A percentile compares a stretch with the other conserved stretches of the same genome.
phyloP scores from a whole-genome alignment of 306 rosid species.

The Clitoria ternatea region DNA sequence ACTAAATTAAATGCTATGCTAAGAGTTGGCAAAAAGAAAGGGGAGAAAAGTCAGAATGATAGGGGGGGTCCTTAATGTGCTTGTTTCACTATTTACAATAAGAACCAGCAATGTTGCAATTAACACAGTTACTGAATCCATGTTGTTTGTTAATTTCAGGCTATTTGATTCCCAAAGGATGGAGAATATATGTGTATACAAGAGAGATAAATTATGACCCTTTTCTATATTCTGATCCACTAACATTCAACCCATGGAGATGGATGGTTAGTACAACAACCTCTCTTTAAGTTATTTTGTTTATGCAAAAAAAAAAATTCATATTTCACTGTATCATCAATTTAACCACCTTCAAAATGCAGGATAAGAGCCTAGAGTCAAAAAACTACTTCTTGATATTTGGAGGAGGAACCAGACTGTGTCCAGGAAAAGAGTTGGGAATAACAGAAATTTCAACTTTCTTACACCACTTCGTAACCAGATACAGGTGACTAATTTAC shows the following conservation, averaged over 20 bases:
- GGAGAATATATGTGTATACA: constrained; percentile 95
- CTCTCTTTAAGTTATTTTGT: neutral
- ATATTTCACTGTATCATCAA: neutral
- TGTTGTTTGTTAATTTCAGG: constrained; percentile 44
- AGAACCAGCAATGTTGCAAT: neutral
- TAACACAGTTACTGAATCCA: neutral
- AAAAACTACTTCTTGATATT: constrained; percentile 60
- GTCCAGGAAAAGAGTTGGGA: constrained; percentile 97
- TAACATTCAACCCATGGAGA: constrained; percentile 90
- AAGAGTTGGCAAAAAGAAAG: neutral
- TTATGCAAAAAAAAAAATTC: neutral
- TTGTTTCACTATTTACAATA: neutral
- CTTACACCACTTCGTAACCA: constrained; percentile 83
- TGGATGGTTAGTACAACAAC: constrained; percentile 67
- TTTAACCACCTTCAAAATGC: constrained; percentile 24
- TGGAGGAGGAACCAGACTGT: constrained; percentile 88
- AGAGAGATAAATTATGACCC: constrained; percentile 85
- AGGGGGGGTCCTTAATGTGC: neutral
- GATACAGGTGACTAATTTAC: constrained; percentile 67
- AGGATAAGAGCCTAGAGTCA: constrained; percentile 70
- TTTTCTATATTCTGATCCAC: constrained; percentile 75
- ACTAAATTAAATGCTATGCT: constrained; percentile 19
- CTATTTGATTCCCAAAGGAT: constrained; percentile 80
- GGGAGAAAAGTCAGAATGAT: neutral
- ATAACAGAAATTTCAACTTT: constrained; percentile 84